Evolutionary conservation across 257 asterid genomes (phyloP).

Genomic region (Scutellaria barbata): DNA sequence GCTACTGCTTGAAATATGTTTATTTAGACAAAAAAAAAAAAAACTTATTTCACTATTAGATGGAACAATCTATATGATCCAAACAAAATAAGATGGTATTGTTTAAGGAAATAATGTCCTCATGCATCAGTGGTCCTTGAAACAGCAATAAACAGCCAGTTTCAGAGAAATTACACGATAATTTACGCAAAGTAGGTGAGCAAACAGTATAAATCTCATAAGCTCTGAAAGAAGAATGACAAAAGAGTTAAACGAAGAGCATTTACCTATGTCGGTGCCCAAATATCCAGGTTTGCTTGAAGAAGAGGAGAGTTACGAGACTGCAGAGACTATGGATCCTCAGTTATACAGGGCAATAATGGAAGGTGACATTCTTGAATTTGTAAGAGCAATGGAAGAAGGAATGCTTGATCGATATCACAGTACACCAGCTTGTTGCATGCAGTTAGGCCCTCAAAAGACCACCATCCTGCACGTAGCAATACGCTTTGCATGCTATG

Average conservation of each 20-base stretch:
- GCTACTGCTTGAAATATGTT: constrained; percentile 7
- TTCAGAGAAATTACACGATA: constrained; percentile 37
- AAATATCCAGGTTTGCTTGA: constrained; percentile 39
- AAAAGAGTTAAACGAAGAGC: constrained; percentile 1
- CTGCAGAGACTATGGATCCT: constrained; percentile 52
- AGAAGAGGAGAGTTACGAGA: constrained; percentile 41
- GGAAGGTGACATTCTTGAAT: constrained; percentile 58
- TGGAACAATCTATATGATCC: constrained; percentile 17
- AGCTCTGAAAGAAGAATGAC: not conserved
- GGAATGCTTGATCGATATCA: constrained; percentile 32
- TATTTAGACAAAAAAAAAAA: not conserved
- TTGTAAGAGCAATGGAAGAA: constrained; percentile 48
- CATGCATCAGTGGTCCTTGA: not conserved
- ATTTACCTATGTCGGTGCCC: constrained; percentile 43
- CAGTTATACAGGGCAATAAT: constrained; percentile 48
- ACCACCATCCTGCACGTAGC: constrained; percentile 60
- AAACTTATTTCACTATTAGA: not conserved
- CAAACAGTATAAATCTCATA: constrained; percentile 8
- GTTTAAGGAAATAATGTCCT: not conserved
- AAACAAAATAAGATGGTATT: not conserved
- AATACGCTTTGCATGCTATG: constrained; percentile 45
- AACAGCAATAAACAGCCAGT: constrained; percentile 5
- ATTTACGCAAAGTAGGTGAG: constrained; percentile 20
- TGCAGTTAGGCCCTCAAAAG: constrained; percentile 55
- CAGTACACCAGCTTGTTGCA: constrained; percentile 42